Evolutionary conservation across 108 stramenopile species (phyloP).

Genomic region (Hondaea fermentalgiana): DNA sequence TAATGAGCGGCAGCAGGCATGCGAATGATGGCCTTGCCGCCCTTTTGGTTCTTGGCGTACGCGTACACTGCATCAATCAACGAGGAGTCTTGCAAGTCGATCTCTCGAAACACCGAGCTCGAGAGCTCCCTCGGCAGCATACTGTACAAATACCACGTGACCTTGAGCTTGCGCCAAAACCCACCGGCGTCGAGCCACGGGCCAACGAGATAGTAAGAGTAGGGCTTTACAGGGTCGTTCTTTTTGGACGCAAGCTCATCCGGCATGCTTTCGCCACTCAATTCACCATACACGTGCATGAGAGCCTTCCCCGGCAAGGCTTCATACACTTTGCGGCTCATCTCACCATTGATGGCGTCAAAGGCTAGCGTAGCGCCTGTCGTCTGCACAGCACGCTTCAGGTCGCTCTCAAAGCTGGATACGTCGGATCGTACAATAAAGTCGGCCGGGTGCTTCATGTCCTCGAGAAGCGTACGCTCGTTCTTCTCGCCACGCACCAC

Average conservation of each 20-base stretch:
- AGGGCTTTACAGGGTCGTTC: neutral
- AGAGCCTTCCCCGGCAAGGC: conserved; percentile 37
- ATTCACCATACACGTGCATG: conserved; percentile 43
- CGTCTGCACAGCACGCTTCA: conserved; percentile 41
- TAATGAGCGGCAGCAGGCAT: neutral
- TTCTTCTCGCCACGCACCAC: conserved; percentile 55
- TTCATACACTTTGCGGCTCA: conserved; percentile 42
- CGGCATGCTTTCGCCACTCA: conserved; percentile 32
- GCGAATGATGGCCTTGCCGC: neutral
- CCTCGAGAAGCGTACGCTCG: conserved; percentile 24
- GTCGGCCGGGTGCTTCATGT: conserved; percentile 45
- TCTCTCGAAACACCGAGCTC: neutral
- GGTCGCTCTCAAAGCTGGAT: conserved; percentile 36
- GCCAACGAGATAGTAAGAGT: neutral
- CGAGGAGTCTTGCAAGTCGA: neutral
- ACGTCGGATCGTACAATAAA: conserved; percentile 30
- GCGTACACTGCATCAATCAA: neutral
- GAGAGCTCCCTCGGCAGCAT: neutral
- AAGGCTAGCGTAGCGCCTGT: conserved; percentile 48
- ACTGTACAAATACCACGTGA: neutral
- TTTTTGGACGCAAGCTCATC: conserved; percentile 24
- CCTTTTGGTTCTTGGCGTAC: neutral
- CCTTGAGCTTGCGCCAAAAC: neutral
- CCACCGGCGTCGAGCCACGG: neutral
- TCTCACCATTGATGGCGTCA: conserved; percentile 49